phyloP scores from a whole-genome alignment of 83 land plant genomes.

The Thuja plicata region DNA sequence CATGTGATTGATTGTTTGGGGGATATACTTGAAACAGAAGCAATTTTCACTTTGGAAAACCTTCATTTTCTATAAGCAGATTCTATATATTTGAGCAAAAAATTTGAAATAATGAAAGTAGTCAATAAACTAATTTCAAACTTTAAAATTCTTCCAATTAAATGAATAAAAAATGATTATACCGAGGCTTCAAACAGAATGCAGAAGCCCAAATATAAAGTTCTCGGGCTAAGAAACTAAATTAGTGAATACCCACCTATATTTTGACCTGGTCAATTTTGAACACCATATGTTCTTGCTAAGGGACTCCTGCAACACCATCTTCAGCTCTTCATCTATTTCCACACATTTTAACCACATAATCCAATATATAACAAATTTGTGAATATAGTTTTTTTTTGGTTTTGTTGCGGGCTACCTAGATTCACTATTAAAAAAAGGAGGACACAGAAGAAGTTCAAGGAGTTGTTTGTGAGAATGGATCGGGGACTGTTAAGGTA shows the following conservation, averaged over 20 bases:
- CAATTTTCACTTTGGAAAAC: neutral
- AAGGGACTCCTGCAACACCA: no score
- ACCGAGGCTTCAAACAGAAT: neutral
- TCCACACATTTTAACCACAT: no score
- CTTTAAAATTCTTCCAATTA: neutral
- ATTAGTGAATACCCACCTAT: slow-evolving; percentile 41
- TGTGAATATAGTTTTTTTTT: neutral
- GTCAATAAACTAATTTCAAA: neutral
- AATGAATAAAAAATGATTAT: neutral
- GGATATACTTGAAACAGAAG: neutral
- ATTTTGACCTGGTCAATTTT: slow-evolving; percentile 66
- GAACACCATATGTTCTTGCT: slow-evolving; percentile 73
- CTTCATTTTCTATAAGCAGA: neutral
- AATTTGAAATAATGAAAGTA: neutral
- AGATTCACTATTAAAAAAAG: neutral
- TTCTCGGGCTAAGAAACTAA: neutral
- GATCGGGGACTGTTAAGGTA: slow-evolving; percentile 10
- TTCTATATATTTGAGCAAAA: neutral
- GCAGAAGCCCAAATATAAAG: neutral
- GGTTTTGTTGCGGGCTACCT: neutral
- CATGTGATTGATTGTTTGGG: neutral
- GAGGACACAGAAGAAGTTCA: slow-evolving; percentile 3
- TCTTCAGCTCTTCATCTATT: no score
- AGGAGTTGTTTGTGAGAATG: neutral
- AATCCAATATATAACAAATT: no score